Base-by-base conservation (phyloP, 768 basidiomycete species). In the Porpolomopsis calyptriformis region DNA sequence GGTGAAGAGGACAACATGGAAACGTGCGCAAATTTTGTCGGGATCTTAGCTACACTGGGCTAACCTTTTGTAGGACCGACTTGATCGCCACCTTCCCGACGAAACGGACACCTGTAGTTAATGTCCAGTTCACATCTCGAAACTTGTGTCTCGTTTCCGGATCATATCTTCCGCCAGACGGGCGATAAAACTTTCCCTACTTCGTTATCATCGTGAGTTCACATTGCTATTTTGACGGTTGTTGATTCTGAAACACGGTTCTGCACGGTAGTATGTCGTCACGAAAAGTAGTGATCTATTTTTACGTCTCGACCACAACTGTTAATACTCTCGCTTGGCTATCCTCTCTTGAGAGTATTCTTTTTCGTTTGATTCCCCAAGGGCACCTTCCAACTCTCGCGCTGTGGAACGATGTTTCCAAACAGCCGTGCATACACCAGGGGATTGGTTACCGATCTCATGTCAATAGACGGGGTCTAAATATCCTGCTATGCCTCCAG, bases 111-210 rank as follows among this genome's bases (percentile, higher is more conserved):
- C 93, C 96, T 1, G 77, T 98, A 53, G 78, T 79, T 20, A 85
- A 93, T 56, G 82, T 92, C 8, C 89, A 96, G 53, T 96, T 98
- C 57, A 98, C 96, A 7, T 79, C 91, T 23, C 78, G 94, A 11
- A 99, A 99, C 63, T 73, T 99, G 26, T 93, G 90, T 62, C 66
- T 98, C 46, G 88, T 85, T 37, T 84, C 85, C 14, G 94, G 94
- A 4, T 72, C 71, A 35, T 84, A 81, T 58, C 65, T 79, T 34
- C 66, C 82, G 18, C 70, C 78, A 0, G 83, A 83, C 47, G 59
- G 66, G 43, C 68, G 76, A 61, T 78, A 56, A 57, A 44, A 33
- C 16, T 16, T 33, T 24, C 33, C 23, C 24, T 14, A 45, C 14
- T 46, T 29, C 25, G n/a, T n/a, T n/a, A 6, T 41, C 6, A 24